Evolutionary conservation across 116 monocot species (phyloP).

Genomic region (Iris pallida): DNA sequence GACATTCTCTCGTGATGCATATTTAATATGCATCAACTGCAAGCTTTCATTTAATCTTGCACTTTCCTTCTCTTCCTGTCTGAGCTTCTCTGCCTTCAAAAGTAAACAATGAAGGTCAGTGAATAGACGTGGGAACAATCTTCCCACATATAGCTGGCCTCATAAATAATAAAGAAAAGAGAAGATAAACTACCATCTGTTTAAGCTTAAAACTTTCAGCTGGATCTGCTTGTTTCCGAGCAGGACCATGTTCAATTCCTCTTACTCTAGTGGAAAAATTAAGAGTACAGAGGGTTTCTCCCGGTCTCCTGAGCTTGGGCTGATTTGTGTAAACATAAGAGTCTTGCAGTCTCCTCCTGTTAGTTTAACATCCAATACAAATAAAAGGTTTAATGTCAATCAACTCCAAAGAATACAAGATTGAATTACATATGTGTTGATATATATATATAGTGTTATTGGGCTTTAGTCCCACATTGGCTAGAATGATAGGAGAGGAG

Average conservation of each 20-base stretch:
- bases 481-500: no score
- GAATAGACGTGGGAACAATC: no score
- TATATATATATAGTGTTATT: no score
- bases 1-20: constrained; percentile 69
- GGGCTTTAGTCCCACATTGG: no score
- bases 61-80: constrained; percentile 74
- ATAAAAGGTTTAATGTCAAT: constrained; percentile 24
- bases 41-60: constrained; percentile 58
- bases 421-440: no score
- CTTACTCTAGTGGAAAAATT: constrained; percentile 83
- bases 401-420: no score
- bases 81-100: constrained; percentile 62
- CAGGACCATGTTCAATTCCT: constrained; percentile 77
- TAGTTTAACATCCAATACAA: not conserved
- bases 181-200: constrained; percentile 52
- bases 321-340: constrained; percentile 92
- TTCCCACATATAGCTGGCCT: not conserved
- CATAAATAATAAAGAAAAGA: not conserved
- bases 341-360: constrained; percentile 97
- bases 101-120: not conserved
- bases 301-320: constrained; percentile 77
- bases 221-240: constrained; percentile 65
- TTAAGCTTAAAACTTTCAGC: constrained; percentile 73
- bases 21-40: constrained; percentile 72
- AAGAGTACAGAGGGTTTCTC: constrained; percentile 81